Conservation (phyloP, 2,329 filamentous ascomycete genomes). For the Penicillium corylophilum region DNA sequence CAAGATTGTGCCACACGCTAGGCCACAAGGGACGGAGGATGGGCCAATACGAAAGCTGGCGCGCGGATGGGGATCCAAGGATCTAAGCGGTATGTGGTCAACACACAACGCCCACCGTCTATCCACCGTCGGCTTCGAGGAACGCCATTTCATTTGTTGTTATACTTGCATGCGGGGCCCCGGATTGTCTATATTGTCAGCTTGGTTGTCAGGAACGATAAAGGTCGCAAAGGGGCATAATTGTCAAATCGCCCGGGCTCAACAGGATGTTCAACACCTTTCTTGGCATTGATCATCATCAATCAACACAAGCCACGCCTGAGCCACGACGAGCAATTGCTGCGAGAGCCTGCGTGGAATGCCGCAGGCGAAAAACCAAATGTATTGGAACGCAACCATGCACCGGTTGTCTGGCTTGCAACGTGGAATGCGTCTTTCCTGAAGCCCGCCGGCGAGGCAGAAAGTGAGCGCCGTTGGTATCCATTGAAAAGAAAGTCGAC, state of each 20-base stretch:
- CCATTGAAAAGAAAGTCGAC: background rate
- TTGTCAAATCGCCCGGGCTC: background rate
- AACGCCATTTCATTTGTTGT: background rate
- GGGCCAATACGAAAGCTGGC: background rate
- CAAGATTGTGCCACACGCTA: background rate
- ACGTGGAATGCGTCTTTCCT: slow-evolving; percentile 13
- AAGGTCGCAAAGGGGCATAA: background rate
- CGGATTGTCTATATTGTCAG: slow-evolving; percentile 9
- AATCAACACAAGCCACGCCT: slow-evolving; percentile 1
- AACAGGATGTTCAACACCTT: slow-evolving; percentile 12
- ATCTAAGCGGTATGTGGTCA: slow-evolving; percentile 4
- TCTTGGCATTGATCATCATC: slow-evolving; percentile 2
- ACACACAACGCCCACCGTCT: background rate
- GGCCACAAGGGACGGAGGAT: background rate
- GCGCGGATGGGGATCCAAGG: no score
- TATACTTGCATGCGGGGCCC: slow-evolving; percentile 9
- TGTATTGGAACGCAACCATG: slow-evolving; percentile 12
- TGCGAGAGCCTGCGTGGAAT: slow-evolving; percentile 13
- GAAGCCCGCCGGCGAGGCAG: slow-evolving; percentile 12
- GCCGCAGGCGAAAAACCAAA: slow-evolving; percentile 12
- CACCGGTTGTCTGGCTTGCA: slow-evolving; percentile 11
- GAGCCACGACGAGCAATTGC: slow-evolving; percentile 12
- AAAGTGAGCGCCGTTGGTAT: slow-evolving; percentile 1
- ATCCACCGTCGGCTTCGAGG: background rate
- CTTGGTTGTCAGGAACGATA: no score